phyloP scores from a whole-genome alignment of 192 early-diverging fungal genomes.

The Coemansia biformis region DNA sequence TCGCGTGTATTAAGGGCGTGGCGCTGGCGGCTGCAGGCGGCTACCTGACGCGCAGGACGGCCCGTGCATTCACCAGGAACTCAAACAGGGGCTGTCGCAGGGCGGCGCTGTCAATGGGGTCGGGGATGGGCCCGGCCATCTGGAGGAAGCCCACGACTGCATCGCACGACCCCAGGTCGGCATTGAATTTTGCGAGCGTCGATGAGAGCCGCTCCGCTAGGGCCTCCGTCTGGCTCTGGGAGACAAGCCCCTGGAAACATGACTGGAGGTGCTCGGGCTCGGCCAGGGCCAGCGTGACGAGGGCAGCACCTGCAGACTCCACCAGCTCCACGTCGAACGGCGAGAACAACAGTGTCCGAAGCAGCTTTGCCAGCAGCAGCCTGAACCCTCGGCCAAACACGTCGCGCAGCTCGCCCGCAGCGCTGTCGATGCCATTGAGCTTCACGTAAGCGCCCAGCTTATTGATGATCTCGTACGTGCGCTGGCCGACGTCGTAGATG shows the following conservation, averaged over 20 bases:
- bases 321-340: slow-evolving; percentile 42
- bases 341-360: slow-evolving; percentile 33
- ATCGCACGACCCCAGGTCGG: slow-evolving; percentile 22
- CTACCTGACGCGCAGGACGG: slow-evolving; percentile 39
- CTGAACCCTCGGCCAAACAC: slow-evolving; percentile 22
- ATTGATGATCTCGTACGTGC: slow-evolving; percentile 41
- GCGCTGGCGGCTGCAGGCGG: background rate
- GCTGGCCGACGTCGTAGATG: slow-evolving; percentile 42
- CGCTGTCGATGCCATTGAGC: slow-evolving; percentile 12
- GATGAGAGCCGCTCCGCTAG: slow-evolving; percentile 39
- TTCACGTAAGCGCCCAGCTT: slow-evolving; percentile 46
- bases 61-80: slow-evolving; percentile 41
- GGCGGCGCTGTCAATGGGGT: slow-evolving; percentile 30
- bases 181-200: slow-evolving; percentile 33
- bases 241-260: slow-evolving; percentile 37
- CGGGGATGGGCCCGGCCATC: slow-evolving; percentile 21
- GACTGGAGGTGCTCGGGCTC: slow-evolving; percentile 32
- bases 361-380: slow-evolving; percentile 34
- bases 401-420: slow-evolving; percentile 15
- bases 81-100: slow-evolving; percentile 48
- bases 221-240: slow-evolving; percentile 8
- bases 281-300: slow-evolving; percentile 34
- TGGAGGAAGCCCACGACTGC: slow-evolving; percentile 19
- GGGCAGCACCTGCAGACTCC: slow-evolving; percentile 37
- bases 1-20: no score